A percentile compares a stretch with the other conserved stretches of the same genome.
phyloP scores from a whole-genome alignment of 306 rosid species.

The Inga laurina region DNA sequence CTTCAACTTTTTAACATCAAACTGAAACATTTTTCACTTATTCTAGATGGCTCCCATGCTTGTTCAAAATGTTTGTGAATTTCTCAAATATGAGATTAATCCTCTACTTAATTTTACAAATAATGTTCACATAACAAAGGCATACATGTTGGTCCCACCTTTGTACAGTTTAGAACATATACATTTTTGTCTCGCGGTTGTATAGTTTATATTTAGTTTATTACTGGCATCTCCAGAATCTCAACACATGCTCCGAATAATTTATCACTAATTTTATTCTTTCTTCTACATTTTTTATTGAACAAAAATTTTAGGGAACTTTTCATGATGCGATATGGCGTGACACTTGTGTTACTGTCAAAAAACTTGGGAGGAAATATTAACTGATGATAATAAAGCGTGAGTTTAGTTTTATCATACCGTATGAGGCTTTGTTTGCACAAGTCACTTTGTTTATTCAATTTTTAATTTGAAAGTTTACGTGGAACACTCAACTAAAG shows the following conservation, averaged over 20 bases:
- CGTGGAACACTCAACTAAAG: too few relatives aligned
- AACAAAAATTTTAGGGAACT: slow-evolving; percentile 57
- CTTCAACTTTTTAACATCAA: not conserved
- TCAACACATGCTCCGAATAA: not conserved
- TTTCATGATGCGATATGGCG: slow-evolving; percentile 75
- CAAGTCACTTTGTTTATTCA: slow-evolving; percentile 21
- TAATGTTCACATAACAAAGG: slow-evolving; percentile 85
- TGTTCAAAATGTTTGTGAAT: slow-evolving; percentile 70
- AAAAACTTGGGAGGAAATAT: slow-evolving; percentile 69
- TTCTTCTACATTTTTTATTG: slow-evolving; percentile 22
- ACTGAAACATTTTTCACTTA: not conserved
- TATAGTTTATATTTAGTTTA: not conserved
- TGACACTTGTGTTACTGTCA: slow-evolving; percentile 82
- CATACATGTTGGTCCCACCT: slow-evolving; percentile 19
- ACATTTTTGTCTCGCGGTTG: too few relatives aligned
- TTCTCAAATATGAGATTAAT: slow-evolving; percentile 91
- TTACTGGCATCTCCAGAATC: slow-evolving; percentile 2
- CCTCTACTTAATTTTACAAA: slow-evolving; percentile 85
- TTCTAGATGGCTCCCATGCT: slow-evolving; percentile 82
- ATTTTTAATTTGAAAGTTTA: slow-evolving; percentile 7
- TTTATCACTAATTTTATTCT: not conserved
- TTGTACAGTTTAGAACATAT: too few relatives aligned
- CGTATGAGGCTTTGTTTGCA: slow-evolving; percentile 13
- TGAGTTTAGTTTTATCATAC: slow-evolving; percentile 57
- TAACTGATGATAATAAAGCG: slow-evolving; percentile 85